Percentiles rank a stretch among this genome's conserved stretches.
Conservation (phyloP, 1,284 basidiomycete genomes). For the Quambalaria eucalypti region DNA sequence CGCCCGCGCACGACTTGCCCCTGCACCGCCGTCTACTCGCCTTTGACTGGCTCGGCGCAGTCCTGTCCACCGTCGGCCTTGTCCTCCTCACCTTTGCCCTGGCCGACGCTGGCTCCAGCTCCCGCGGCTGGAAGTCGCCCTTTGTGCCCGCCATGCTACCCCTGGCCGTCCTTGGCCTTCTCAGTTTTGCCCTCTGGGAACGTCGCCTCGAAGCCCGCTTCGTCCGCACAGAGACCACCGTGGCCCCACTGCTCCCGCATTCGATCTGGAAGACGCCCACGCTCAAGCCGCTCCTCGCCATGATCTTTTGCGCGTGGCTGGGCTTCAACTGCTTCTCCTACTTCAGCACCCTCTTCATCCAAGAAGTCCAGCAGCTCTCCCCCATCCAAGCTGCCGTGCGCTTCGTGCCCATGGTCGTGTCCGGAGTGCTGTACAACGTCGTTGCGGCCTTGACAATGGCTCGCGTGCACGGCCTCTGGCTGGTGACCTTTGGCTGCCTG, state of each 20-base stretch:
- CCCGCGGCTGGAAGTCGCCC: conserved; percentile 63
- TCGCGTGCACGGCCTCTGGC: conserved; percentile 28
- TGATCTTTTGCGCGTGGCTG: conserved; percentile 64
- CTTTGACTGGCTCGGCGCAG: conserved; percentile 73
- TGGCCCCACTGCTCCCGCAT: conserved; percentile 27
- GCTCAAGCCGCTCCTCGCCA: conserved; percentile 55
- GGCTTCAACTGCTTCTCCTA: conserved; percentile 52
- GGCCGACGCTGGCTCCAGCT: conserved; percentile 62
- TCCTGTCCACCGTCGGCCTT: conserved; percentile 64
- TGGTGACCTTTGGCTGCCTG: conserved; percentile 42
- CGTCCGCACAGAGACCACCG: conserved; percentile 42
- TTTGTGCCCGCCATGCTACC: conserved; percentile 56
- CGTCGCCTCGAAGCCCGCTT: conserved; percentile 54
- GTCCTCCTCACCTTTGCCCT: conserved; percentile 71
- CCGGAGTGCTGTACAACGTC: conserved; percentile 42
- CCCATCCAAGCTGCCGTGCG: conserved; percentile 65
- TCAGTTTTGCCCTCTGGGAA: conserved; percentile 63
- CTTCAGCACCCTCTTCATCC: conserved; percentile 10
- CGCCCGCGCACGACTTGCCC: not conserved
- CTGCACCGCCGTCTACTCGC: conserved; percentile 9
- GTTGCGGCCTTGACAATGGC: conserved; percentile 27
- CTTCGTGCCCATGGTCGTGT: conserved; percentile 61
- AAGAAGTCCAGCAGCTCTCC: conserved; percentile 48
- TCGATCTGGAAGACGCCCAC: conserved; percentile 28
- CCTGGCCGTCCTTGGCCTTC: conserved; percentile 57